Evolutionary conservation across 331 rosid species (phyloP).

Genomic region (Saraca asoca): DNA sequence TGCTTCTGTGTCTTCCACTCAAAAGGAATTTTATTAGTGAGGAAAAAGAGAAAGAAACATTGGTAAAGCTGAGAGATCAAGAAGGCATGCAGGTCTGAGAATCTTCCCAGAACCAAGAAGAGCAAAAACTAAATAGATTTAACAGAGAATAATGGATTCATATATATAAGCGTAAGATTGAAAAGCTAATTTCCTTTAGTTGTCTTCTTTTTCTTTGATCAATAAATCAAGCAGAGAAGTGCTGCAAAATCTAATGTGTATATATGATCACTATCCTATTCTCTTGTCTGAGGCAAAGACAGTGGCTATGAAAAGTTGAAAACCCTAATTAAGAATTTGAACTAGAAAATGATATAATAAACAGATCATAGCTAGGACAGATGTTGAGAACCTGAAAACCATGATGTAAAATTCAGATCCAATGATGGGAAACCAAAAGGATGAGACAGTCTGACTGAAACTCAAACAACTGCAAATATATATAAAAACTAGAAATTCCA

Average conservation of each 20-base stretch:
- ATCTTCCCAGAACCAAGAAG: not conserved
- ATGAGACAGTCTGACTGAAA: constrained; percentile 28
- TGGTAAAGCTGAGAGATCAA: constrained; percentile 52
- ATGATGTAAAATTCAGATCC: constrained; percentile 23
- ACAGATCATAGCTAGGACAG: constrained; percentile 8
- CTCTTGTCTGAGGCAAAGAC: not conserved
- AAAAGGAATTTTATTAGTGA: constrained; percentile 28
- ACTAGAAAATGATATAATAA: not conserved
- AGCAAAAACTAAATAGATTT: not conserved
- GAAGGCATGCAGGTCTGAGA: constrained; percentile 27
- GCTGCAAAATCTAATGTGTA: not conserved
- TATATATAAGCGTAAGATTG: no score
- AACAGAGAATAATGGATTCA: not conserved
- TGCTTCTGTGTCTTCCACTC: constrained; percentile 44
- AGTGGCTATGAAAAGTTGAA: constrained; percentile 16
- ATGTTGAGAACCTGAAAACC: constrained; percentile 3
- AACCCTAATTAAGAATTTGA: constrained; percentile 26
- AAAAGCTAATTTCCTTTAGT: not conserved
- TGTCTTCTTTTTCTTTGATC: not conserved
- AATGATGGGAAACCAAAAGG: constrained; percentile 35
- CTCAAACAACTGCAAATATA: constrained; percentile 25
- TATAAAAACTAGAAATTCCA: constrained; percentile 22
- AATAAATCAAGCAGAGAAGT: not conserved
- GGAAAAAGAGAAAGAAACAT: constrained; percentile 4
- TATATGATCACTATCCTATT: constrained; percentile 21